phyloP scores from a whole-genome alignment of 768 basidiomycete species.

The Thelephora ganbajun region DNA sequence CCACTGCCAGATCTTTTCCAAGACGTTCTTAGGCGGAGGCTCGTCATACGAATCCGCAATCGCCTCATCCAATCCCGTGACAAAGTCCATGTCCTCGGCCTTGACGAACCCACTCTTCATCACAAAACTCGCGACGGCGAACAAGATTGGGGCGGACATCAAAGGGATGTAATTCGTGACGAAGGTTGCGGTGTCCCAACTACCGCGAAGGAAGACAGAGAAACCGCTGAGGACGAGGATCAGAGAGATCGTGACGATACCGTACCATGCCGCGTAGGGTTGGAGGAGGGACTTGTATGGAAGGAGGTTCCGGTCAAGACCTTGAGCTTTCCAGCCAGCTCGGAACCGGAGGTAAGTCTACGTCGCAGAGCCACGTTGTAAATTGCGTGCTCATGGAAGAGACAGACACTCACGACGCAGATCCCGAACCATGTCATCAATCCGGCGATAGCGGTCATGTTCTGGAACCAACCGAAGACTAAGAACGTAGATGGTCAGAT shows the following conservation, averaged over 20 bases:
- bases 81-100: constrained; percentile 74
- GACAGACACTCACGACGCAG: constrained; percentile 10
- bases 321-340: constrained; percentile 69
- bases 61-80: constrained; percentile 32
- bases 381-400: constrained; percentile 26
- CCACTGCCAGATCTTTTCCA: constrained; percentile 68
- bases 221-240: constrained; percentile 44
- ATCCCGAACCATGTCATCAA: constrained; percentile 32
- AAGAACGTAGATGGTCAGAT: constrained; percentile 5
- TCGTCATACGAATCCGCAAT: constrained; percentile 39
- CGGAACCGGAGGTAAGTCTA: constrained; percentile 44
- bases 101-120: constrained; percentile 31
- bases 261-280: constrained; percentile 59
- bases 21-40: constrained; percentile 49
- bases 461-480: constrained; percentile 72
- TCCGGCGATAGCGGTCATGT: constrained; percentile 35
- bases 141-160: constrained; percentile 63
- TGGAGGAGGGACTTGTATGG: constrained; percentile 60
- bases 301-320: constrained; percentile 52
- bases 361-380: constrained; percentile 13
- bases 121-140: constrained; percentile 40
- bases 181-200: constrained; percentile 52
- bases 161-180: constrained; percentile 72
- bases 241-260: constrained; percentile 20
- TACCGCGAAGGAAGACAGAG: constrained; percentile 34